phyloP scores from a whole-genome alignment of 768 basidiomycete genomes.

The Strobilomyces confusus region DNA sequence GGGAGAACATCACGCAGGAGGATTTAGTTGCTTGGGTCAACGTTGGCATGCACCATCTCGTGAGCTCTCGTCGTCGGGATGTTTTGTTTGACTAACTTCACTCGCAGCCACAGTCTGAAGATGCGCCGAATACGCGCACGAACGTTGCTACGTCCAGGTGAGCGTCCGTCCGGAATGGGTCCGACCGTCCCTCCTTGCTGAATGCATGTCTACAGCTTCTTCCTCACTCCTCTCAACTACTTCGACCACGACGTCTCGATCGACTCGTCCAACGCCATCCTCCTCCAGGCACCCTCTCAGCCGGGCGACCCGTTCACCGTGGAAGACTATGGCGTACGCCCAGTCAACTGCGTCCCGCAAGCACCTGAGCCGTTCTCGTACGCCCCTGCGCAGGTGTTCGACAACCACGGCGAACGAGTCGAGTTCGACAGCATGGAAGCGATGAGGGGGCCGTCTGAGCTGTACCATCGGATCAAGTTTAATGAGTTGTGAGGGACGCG shows the following conservation, averaged over 20 bases:
- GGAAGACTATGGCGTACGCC: slow-evolving; percentile 52
- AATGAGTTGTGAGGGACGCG: slow-evolving; percentile 12
- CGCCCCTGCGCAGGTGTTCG: slow-evolving; percentile 30
- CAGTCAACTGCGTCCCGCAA: slow-evolving; percentile 37
- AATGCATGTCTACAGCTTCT: slow-evolving; percentile 36
- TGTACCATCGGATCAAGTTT: slow-evolving; percentile 38
- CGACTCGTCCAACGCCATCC: slow-evolving; percentile 51
- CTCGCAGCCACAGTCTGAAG: slow-evolving; percentile 55
- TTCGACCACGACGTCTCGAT: slow-evolving; percentile 61
- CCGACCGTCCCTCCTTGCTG: too few species aligned
- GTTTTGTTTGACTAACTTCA: not conserved
- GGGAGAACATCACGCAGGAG: slow-evolving; percentile 58
- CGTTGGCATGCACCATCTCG: slow-evolving; percentile 63
- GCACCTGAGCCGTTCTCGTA: slow-evolving; percentile 39
- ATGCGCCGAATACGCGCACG: slow-evolving; percentile 57
- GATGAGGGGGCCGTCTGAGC: slow-evolving; percentile 38
- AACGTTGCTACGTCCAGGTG: slow-evolving; percentile 54
- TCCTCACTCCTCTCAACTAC: slow-evolving; percentile 61
- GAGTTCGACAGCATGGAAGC: slow-evolving; percentile 33
- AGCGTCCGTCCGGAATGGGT: too few species aligned
- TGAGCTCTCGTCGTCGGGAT: slow-evolving; percentile 12
- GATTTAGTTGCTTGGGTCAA: slow-evolving; percentile 68
- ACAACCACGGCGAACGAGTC: slow-evolving; percentile 32
- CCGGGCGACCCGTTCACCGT: slow-evolving; percentile 38
- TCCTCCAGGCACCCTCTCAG: slow-evolving; percentile 38